phyloP scores from a whole-genome alignment of 768 basidiomycete species.

The Hortiboletus campestris region DNA sequence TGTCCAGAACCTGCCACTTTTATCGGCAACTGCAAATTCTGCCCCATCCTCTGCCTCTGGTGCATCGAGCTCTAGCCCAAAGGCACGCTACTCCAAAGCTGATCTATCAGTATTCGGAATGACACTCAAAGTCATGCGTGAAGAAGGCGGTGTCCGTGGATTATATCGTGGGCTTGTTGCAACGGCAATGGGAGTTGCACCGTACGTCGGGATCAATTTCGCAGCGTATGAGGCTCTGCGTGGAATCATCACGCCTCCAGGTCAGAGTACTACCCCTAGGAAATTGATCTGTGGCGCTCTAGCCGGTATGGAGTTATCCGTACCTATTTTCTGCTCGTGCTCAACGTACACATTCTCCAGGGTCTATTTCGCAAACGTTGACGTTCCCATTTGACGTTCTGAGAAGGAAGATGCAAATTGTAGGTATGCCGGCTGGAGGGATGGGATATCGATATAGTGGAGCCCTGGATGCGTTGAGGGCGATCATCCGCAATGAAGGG shows the following conservation, averaged over 20 bases:
- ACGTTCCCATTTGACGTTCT: constrained; percentile 97
- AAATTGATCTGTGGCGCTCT: constrained; percentile 86
- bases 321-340: background rate
- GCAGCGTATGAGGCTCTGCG: constrained; percentile 87
- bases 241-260: constrained; percentile 77
- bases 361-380: constrained; percentile 89
- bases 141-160: constrained; percentile 87
- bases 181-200: constrained; percentile 87
- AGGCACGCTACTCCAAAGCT: constrained; percentile 41
- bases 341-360: constrained; percentile 34
- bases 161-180: constrained; percentile 84
- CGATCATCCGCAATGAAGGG: constrained; percentile 74
- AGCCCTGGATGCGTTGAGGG: constrained; percentile 72
- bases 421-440: constrained; percentile 65
- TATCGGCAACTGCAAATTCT: constrained; percentile 22
- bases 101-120: constrained; percentile 82
- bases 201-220: constrained; percentile 89
- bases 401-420: constrained; percentile 93
- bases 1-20: constrained; percentile 28
- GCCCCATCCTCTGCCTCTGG: constrained; percentile 43
- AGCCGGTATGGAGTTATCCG: constrained; percentile 52
- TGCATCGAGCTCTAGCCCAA: constrained; percentile 38
- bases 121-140: constrained; percentile 85
- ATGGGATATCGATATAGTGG: constrained; percentile 70
- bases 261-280: constrained; percentile 60